Evolutionary conservation across 768 basidiomycete genomes (phyloP).

Genomic region (Lepiota subincarnata): DNA sequence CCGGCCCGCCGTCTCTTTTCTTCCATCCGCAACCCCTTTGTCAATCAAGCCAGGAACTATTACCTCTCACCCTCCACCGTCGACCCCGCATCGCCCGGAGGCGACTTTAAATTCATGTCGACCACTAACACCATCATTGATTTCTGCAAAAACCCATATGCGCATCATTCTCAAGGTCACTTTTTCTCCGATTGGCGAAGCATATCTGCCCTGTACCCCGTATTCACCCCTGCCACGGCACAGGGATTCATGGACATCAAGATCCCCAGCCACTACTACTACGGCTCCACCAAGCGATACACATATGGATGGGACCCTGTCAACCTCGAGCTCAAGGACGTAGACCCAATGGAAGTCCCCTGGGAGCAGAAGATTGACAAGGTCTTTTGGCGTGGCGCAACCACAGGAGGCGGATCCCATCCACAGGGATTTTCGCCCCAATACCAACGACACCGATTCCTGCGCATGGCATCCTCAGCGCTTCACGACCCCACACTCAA

Average conservation of each 20-base stretch:
- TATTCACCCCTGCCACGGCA: constrained; percentile 90
- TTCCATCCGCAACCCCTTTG: constrained; percentile 57
- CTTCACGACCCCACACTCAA: constrained; percentile 47
- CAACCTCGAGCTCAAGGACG: constrained; percentile 64
- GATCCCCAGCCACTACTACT: constrained; percentile 97
- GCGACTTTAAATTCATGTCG: constrained; percentile 62
- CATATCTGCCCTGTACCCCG: constrained; percentile 83
- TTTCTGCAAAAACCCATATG: constrained; percentile 79
- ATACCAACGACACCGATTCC: constrained; percentile 84
- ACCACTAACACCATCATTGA: constrained; percentile 64
- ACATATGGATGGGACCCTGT: constrained; percentile 90
- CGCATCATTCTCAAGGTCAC: constrained; percentile 86
- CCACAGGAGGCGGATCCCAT: constrained; percentile 88
- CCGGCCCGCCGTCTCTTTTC: constrained; percentile 81
- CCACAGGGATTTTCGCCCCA: constrained; percentile 78
- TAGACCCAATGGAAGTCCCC: constrained; percentile 81
- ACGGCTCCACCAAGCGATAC: constrained; percentile 73
- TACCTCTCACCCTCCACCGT: constrained; percentile 16
- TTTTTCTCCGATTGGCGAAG: constrained; percentile 98
- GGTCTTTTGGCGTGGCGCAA: constrained; percentile 95
- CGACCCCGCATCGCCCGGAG: constrained; percentile 23
- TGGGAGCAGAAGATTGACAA: constrained; percentile 88
- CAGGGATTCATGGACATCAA: constrained; percentile 85
- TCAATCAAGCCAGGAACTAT: constrained; percentile 17
- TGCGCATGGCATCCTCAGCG: constrained; percentile 69